Base-by-base conservation (phyloP, 345 rosid species). In the Populus alba region DNA sequence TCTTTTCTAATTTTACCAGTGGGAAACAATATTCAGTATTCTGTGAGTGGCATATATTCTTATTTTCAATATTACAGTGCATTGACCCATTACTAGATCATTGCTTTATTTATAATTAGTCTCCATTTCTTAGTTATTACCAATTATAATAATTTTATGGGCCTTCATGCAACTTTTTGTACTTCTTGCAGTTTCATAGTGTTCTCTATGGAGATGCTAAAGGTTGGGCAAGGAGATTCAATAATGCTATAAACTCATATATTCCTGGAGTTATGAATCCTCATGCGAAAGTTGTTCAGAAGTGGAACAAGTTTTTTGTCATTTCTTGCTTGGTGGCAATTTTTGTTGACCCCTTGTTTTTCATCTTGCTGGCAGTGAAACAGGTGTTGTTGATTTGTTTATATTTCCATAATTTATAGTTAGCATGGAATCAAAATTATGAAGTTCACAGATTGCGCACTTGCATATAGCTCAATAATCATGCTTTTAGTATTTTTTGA, bases 261-360 rank as follows among this genome's bases (percentile, higher is more conserved):
- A 77, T 91, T 81, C 92, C 88, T 38, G 86, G 91, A 41, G 87
- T 93, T 83, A 88, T 92, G 92, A 95, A 93, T 85, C 98, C 99
- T 82, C 98, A 95, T 80, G 67, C 89, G 27, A 81, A 79, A 81
- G 47, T 71, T 69, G 91, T 93, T 84, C 94, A 91, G 75, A 75
- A 17, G 4, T 95, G 98, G 98, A 87, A 85, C 84, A 79, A 91
- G 68, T 88, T 89, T 80, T 92, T 92, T 80, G 91, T 90, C 59
- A 82, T 92, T 77, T 88, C 91, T 20, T 95, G 91, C 83, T 82
- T 90, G 87, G 75, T 92, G 83, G 97, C 97, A 53, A 88, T 93
- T 80, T 90, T 94, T 53, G 72, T 92, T 0, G 98, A 94, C 73
- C 98, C 98, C 0, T 83, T 92, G 72, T 94, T 92, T 87, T 91